These are phyloP conservation scores for Talaromyces sp. DNA, from an alignment of 2,329 filamentous ascomycete species.

Conservation along the genomic window DNA sequence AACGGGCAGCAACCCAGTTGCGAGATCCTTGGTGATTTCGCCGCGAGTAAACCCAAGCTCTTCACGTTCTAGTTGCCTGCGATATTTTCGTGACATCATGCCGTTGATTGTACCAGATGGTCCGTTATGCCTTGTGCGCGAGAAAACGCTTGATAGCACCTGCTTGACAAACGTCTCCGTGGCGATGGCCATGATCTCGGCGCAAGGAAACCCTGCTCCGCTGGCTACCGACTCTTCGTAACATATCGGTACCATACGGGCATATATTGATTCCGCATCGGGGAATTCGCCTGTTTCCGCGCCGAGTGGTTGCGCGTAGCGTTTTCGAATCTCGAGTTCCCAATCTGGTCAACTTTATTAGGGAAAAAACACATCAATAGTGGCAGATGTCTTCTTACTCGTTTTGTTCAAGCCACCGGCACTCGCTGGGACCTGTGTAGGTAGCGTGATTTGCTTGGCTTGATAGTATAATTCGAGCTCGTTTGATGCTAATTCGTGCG, in stretches of 20 bases:
- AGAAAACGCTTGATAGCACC: slow-evolving; percentile 53
- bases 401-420: slow-evolving; percentile 76
- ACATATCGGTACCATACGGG: slow-evolving; percentile 62
- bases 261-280: slow-evolving; percentile 54
- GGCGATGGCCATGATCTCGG: slow-evolving; percentile 59
- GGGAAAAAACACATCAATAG: neutral
- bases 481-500: slow-evolving; percentile 29
- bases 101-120: slow-evolving; percentile 63
- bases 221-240: slow-evolving; percentile 60
- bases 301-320: slow-evolving; percentile 60
- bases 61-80: slow-evolving; percentile 68
- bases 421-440: slow-evolving; percentile 63
- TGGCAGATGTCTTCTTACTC: slow-evolving; percentile 50
- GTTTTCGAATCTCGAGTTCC: slow-evolving; percentile 63
- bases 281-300: slow-evolving; percentile 63
- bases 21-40: slow-evolving; percentile 67
- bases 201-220: slow-evolving; percentile 52
- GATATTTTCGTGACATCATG: slow-evolving; percentile 77
- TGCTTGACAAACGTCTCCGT: slow-evolving; percentile 63
- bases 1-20: slow-evolving; percentile 70
- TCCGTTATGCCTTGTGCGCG: slow-evolving; percentile 54
- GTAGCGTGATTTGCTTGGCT: slow-evolving; percentile 49
- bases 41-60: slow-evolving; percentile 71
- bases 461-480: slow-evolving; percentile 44
- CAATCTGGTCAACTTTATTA: slow-evolving; percentile 43